A percentile compares a stretch with the other conserved stretches of the same genome.
These are phyloP conservation scores for Salix brachista DNA, from an alignment of 345 rosid species.

Conservation along the genomic window DNA sequence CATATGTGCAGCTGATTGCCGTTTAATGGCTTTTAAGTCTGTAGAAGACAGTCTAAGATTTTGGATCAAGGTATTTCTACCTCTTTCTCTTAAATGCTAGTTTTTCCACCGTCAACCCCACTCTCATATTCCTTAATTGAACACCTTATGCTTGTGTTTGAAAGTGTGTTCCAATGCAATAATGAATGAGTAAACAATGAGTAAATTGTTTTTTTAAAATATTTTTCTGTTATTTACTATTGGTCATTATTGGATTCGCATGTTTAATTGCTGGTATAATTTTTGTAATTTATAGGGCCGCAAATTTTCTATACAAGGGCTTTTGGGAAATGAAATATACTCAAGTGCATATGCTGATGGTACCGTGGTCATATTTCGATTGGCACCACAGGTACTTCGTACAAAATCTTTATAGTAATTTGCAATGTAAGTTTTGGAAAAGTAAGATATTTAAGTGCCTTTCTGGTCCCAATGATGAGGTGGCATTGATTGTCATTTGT, in stretches of 20 bases:
- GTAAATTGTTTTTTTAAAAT: neutral
- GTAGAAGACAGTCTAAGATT: conserved; percentile 61
- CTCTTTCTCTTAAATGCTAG: neutral
- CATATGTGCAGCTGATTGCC: conserved; percentile 80
- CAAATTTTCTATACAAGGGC: conserved; percentile 84
- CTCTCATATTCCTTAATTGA: neutral
- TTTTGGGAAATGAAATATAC: conserved; percentile 58
- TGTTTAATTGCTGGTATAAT: neutral
- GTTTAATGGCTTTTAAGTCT: conserved; percentile 73
- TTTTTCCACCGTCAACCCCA: neutral
- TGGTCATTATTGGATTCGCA: neutral
- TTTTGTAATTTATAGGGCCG: conserved; percentile 46
- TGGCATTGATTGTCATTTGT: neutral
- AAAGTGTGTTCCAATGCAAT: neutral
- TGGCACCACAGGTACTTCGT: conserved; percentile 81
- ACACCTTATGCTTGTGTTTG: neutral
- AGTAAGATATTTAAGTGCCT: neutral
- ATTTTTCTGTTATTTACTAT: neutral
- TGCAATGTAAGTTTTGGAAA: neutral
- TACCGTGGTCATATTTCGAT: conserved; percentile 71
- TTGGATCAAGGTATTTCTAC: conserved; percentile 76
- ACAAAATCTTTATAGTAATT: neutral
- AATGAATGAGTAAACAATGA: neutral
- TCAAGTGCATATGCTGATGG: conserved; percentile 60
- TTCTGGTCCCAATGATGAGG: neutral